Evolutionary conservation across 2,329 filamentous ascomycete species (phyloP), one percentile per base, ranked within the genome.

Genomic region (Aureobasidium pullulans): DNA sequence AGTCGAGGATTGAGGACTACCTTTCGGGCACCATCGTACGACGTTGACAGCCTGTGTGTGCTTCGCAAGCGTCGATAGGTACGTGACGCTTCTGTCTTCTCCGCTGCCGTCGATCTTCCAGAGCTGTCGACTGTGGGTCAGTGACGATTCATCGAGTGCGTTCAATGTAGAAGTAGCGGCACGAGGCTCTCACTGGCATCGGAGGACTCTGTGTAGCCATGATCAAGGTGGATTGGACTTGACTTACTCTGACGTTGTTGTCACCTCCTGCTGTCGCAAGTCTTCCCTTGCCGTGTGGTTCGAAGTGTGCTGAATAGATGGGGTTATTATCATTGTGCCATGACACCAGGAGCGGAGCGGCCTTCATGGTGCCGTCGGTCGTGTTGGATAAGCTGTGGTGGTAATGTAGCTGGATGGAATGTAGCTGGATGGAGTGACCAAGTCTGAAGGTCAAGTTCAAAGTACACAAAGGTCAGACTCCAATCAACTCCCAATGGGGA

Each of bases 41-140:
- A 99, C 94, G 77, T 99, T 99, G 67, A 99, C 94, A 46, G 94
- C 91, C 74, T 97, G 93, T 23, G 92, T 95, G 75, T 99, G 94
- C 72, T 96, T 96, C 62, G 86, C 81, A 58, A 99, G 82, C 2
- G 93, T 96, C 13, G 91, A 91, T 37, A 99, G 81, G 72, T 97
- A 99, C 60, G 90, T 88, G 64, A 96, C 89, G 70, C 88, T 95
- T 62, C 90, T 84, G 68, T 95, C 90, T 63, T 96, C 90, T 40
- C 90, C 91, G 62, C 88, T 86, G 53, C 82, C 79, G 64, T 96
- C 90, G 66, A 99, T 82, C 75, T 86, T 93, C 94, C 94, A 99
- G 69, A 99, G 80, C 88, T 93, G 71, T 66, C 64, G 50, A 56
- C 36, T 9, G 47, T 57, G n/a, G 47, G 58, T 16, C 11, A 29